Base-by-base conservation (phyloP, 495 filamentous ascomycete species). In the Corynascus novoguineensis region DNA sequence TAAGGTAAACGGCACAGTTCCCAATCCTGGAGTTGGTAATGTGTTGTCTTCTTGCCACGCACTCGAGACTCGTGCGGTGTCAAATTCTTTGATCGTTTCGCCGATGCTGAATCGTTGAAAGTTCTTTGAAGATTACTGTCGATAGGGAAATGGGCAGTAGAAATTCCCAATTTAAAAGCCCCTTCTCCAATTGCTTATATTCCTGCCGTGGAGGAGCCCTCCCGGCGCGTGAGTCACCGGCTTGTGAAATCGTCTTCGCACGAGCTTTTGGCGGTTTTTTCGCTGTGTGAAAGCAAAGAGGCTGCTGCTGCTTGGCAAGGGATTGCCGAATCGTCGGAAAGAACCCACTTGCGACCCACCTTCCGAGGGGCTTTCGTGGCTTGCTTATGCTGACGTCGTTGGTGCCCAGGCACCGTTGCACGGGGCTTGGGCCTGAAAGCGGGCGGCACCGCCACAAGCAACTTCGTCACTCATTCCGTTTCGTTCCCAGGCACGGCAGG, bases 401-500 rank as follows among this genome's bases (percentile, higher is more conserved):
- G 45, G 35, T 38, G 29, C 44, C 37, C 28, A 17, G 19, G 34
- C 53, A 4, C 7, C 27, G 10, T 41, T 29, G 19, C 27, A 51
- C 42, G 57, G 57, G 50, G 57, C 57, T 41, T 8, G 61, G 55
- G 46, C 51, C 24, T 38, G 44, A 19, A 42, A 53, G 22, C 7
- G 5, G n/a, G 46, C 24, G 34, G 62, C 64, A 62, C 64, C 52
- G 64, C 64, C 64, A 66, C 64, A 66, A 47, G 27, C 41, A 53
- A 64, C 62, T 45, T 61, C 61, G 61, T 66, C 61, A 64, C 64
- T 50, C 45, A 6, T 53, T 54, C 41, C 25, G 19, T 24, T 11
- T 25, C 11, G 1, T 24, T 10, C 14, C 27, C 52, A 51, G 45
- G 37, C 51, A 44, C 45, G 52, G 44, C 47, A 51, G 53, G 51